Evolutionary conservation across 2,329 filamentous ascomycete species (phyloP).

Genomic region (Exophiala xenobiotica): DNA sequence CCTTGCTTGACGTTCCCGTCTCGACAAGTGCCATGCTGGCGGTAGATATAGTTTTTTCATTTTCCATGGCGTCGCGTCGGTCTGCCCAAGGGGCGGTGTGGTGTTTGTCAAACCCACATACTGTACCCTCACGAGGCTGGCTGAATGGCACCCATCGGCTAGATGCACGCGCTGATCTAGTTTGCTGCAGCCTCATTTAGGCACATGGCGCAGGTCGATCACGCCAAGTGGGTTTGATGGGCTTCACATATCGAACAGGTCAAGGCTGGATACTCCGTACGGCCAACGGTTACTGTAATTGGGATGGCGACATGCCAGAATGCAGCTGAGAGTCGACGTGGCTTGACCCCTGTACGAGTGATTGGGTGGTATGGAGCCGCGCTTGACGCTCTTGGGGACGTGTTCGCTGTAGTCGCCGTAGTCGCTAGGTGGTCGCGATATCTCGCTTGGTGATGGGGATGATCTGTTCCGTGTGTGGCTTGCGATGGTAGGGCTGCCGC

Average conservation of each 20-base stretch:
- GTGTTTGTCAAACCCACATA: too few species aligned
- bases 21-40: neutral
- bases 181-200: neutral
- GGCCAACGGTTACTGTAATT: neutral
- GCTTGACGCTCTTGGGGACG: too few species aligned
- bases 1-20: neutral
- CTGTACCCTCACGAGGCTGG: neutral
- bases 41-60: neutral
- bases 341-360: too few species aligned
- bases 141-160: too few species aligned
- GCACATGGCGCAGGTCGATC: neutral
- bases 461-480: neutral
- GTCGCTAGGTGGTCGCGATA: neutral
- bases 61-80: neutral
- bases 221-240: too few species aligned
- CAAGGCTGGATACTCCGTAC: neutral
- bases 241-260: neutral
- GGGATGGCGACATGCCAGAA: neutral
- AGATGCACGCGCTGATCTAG: too few species aligned
- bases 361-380: too few species aligned
- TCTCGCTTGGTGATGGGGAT: neutral
- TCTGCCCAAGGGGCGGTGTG: too few species aligned
- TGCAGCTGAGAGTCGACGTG: neutral
- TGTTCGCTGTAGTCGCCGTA: too few species aligned
- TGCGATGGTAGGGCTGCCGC: neutral